These are phyloP conservation scores for Trichosporon sp. DNA, from an alignment of 1,284 basidiomycete genomes.

Conservation along the genomic window DNA sequence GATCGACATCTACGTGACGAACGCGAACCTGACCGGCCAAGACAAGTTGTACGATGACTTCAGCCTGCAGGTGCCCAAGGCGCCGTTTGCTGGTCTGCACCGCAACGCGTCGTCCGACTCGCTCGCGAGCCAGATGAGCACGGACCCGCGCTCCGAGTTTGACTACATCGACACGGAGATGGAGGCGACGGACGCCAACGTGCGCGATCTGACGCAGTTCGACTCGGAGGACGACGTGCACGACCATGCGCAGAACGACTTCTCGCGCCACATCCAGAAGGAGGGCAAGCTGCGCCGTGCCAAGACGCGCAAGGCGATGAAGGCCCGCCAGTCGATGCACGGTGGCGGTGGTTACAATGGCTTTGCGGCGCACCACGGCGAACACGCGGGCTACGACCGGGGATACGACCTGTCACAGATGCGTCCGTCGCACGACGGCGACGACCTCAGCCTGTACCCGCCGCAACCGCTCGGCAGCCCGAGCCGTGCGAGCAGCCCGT, in stretches of 20 bases:
- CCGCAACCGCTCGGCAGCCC: background rate
- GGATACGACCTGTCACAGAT: background rate
- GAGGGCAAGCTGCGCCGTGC: slow-evolving; percentile 66
- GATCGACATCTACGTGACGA: slow-evolving; percentile 76
- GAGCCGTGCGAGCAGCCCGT: background rate
- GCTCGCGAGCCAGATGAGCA: slow-evolving; percentile 22
- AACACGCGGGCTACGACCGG: background rate
- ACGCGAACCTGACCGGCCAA: slow-evolving; percentile 33
- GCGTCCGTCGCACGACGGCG: background rate
- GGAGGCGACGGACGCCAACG: slow-evolving; percentile 10
- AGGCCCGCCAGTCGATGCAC: slow-evolving; percentile 32
- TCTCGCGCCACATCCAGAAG: slow-evolving; percentile 61
- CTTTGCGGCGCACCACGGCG: background rate
- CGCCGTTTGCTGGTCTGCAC: slow-evolving; percentile 30
- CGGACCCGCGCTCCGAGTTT: slow-evolving; percentile 53
- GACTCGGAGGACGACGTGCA: slow-evolving; percentile 72
- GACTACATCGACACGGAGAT: slow-evolving; percentile 38
- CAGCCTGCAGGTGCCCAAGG: slow-evolving; percentile 23
- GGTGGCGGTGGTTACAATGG: background rate
- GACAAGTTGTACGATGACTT: slow-evolving; percentile 3
- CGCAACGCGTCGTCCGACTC: slow-evolving; percentile 48
- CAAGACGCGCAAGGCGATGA: slow-evolving; percentile 47
- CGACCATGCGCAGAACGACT: slow-evolving; percentile 61
- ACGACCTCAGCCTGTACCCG: slow-evolving; percentile 6
- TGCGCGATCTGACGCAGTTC: slow-evolving; percentile 71